phyloP scores from a whole-genome alignment of 345 rosid species.

The Bruguiera parviflora region DNA sequence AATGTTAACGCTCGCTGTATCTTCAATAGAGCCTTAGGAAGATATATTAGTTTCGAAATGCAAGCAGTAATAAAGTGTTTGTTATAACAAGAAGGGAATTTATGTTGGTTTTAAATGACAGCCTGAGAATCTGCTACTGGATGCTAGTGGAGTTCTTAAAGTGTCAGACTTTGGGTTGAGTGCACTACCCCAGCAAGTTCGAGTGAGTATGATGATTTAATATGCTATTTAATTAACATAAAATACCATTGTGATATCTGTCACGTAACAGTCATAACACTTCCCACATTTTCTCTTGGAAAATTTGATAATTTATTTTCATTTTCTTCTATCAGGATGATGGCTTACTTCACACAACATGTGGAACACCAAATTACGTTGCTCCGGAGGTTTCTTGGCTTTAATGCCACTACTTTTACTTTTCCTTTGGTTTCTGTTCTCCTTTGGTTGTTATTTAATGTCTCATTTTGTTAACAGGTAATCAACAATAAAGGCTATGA shows the following conservation, averaged over 20 bases:
- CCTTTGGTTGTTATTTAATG: conserved; percentile 11
- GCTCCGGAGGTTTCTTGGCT: conserved; percentile 83
- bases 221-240: neutral
- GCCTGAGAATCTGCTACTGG: conserved; percentile 95
- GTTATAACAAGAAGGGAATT: neutral
- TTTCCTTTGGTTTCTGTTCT: conserved; percentile 2
- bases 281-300: neutral
- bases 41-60: no score
- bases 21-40: neutral
- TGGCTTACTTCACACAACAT: conserved; percentile 92
- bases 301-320: conserved; percentile 14
- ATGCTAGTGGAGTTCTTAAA: conserved; percentile 76
- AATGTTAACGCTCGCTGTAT: neutral
- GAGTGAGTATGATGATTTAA: conserved; percentile 46
- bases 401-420: conserved; percentile 9
- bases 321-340: conserved; percentile 54
- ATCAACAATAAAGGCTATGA: conserved; percentile 91
- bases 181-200: conserved; percentile 96
- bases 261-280: no score
- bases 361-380: conserved; percentile 99
- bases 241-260: neutral
- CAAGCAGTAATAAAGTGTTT: no score
- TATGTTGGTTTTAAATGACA: conserved; percentile 33
- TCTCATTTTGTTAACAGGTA: conserved; percentile 43
- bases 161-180: conserved; percentile 97